phyloP scores from a whole-genome alignment of 305 asterid species.

The Caryopteris hybrid region DNA sequence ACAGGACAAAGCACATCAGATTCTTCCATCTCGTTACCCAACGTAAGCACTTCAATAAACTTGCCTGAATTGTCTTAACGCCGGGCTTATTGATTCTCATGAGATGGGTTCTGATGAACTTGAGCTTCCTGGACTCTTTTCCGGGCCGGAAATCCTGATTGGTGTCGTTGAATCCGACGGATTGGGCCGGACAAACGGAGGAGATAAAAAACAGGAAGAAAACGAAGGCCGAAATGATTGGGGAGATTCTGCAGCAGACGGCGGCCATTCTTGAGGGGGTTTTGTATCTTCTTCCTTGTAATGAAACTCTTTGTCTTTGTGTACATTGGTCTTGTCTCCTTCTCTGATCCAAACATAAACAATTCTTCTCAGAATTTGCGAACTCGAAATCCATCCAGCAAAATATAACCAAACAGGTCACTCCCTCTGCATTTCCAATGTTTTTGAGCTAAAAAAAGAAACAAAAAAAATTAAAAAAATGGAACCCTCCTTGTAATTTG shows the following conservation, averaged over 20 bases:
- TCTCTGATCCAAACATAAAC: constrained; percentile 26
- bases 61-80: constrained; percentile 84
- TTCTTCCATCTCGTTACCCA: no score
- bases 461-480: constrained; percentile 21
- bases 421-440: constrained; percentile 47
- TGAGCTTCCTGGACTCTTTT: constrained; percentile 41
- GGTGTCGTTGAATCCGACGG: constrained; percentile 30
- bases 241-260: constrained; percentile 39
- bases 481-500: constrained; percentile 8
- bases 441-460: no score
- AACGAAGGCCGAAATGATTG: constrained; percentile 66
- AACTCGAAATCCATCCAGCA: constrained; percentile 44
- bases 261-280: constrained; percentile 39
- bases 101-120: constrained; percentile 48
- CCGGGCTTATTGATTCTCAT: constrained; percentile 75
- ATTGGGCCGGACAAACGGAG: constrained; percentile 37
- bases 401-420: constrained; percentile 26
- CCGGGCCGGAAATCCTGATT: constrained; percentile 46
- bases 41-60: no score
- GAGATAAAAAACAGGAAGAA: constrained; percentile 47
- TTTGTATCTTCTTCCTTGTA: constrained; percentile 26
- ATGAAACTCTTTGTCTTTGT: constrained; percentile 19
- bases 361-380: constrained; percentile 12
- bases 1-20: no score
- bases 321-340: constrained; percentile 46